Evolutionary conservation across 805 yeast species (phyloP).

Genomic region (Sugiyamaella marilandica): DNA sequence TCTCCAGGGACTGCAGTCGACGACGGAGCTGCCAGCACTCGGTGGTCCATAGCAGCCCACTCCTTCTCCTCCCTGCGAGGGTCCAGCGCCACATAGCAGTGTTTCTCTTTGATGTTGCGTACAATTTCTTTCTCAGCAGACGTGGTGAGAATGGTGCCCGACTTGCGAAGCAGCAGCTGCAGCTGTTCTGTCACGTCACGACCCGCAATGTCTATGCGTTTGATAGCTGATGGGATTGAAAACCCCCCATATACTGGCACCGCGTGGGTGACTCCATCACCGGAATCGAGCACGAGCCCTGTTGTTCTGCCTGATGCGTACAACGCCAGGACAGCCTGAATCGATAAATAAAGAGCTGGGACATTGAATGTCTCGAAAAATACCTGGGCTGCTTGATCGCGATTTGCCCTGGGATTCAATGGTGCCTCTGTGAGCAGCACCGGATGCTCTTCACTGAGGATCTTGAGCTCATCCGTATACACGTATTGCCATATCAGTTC

Average conservation of each 20-base stretch:
- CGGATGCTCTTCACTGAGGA: slow-evolving; percentile 77
- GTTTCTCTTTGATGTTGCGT: slow-evolving; percentile 67
- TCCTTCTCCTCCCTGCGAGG: slow-evolving; percentile 50
- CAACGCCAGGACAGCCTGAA: slow-evolving; percentile 75
- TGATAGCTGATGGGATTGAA: slow-evolving; percentile 64
- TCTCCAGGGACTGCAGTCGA: slow-evolving; percentile 14
- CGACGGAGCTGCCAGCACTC: slow-evolving; percentile 9
- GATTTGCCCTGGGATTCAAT: slow-evolving; percentile 58
- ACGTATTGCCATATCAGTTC: slow-evolving; percentile 74
- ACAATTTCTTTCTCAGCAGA: slow-evolving; percentile 83
- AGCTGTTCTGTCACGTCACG: slow-evolving; percentile 76
- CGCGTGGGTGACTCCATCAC: slow-evolving; percentile 85
- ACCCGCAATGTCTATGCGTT: slow-evolving; percentile 79
- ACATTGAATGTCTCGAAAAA: slow-evolving; percentile 68
- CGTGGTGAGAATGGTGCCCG: slow-evolving; percentile 61
- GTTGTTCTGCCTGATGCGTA: slow-evolving; percentile 90
- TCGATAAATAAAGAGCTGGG: slow-evolving; percentile 67
- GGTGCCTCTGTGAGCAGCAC: slow-evolving; percentile 86
- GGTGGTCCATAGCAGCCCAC: slow-evolving; percentile 22
- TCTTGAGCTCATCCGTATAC: slow-evolving; percentile 51
- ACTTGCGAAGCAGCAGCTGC: slow-evolving; percentile 60
- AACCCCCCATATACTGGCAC: slow-evolving; percentile 92
- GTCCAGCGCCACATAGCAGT: slow-evolving; percentile 61
- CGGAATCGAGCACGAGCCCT: slow-evolving; percentile 84
- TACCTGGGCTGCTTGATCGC: slow-evolving; percentile 58